These are phyloP conservation scores for Oidiodendron maius DNA, from an alignment of 495 filamentous ascomycete genomes.

Conservation along the genomic window DNA sequence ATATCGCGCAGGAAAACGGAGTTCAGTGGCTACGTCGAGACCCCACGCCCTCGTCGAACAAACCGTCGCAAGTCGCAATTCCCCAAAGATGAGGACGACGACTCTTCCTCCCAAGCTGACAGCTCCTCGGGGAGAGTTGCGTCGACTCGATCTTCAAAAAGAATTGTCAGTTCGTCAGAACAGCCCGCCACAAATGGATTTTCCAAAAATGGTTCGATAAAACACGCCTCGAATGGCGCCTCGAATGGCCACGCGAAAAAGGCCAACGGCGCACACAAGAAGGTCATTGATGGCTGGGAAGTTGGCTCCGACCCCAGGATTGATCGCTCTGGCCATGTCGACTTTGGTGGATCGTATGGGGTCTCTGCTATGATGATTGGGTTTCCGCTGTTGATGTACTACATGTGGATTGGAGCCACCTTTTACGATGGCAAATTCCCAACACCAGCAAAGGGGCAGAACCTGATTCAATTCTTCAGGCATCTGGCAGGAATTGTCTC, in stretches of 20 bases:
- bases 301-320: constrained; percentile 68
- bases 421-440: constrained; percentile 86
- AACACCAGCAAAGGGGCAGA: constrained; percentile 57
- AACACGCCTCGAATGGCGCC: constrained; percentile 30
- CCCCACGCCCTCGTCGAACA: constrained; percentile 39
- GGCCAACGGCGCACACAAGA: constrained; percentile 12
- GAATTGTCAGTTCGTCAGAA: constrained; percentile 27
- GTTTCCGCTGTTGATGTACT: constrained; percentile 93
- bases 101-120: constrained; percentile 20
- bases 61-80: constrained; percentile 35
- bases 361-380: constrained; percentile 80
- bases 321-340: constrained; percentile 74
- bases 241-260: constrained; percentile 11
- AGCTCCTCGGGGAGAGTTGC: constrained; percentile 14
- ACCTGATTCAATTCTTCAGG: constrained; percentile 55
- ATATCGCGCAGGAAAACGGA: constrained; percentile 43
- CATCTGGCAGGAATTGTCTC: constrained; percentile 67
- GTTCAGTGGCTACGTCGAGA: constrained; percentile 51
- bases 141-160: constrained; percentile 19
- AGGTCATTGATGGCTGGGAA: constrained; percentile 58
- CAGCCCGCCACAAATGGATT: constrained; percentile 8
- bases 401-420: constrained; percentile 95
- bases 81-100: constrained; percentile 17
- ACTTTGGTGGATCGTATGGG: constrained; percentile 82
- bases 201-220: constrained; percentile 18